Conservation (phyloP, 2,329 filamentous ascomycete species). For the Colletotrichum chlorophyti region DNA sequence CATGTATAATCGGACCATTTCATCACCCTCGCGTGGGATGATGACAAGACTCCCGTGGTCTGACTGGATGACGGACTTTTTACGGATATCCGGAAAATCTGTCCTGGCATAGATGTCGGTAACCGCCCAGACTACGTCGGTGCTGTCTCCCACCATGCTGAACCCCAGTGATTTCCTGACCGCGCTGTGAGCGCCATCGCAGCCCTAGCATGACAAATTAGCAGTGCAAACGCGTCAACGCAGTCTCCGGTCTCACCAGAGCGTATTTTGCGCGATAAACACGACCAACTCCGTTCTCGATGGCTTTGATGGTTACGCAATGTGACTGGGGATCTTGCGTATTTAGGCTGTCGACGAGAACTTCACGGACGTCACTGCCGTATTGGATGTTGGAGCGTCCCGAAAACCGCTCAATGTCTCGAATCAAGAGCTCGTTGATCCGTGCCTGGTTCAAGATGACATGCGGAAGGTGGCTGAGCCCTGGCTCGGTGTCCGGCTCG, state of each 20-base stretch:
- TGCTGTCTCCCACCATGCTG: slow-evolving; percentile 66
- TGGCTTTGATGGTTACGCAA: slow-evolving; percentile 44
- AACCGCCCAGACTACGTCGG: slow-evolving; percentile 63
- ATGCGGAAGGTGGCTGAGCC: slow-evolving; percentile 60
- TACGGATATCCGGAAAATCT: slow-evolving; percentile 68
- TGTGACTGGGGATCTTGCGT: slow-evolving; percentile 45
- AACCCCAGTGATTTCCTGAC: slow-evolving; percentile 58
- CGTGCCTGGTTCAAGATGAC: slow-evolving; percentile 64
- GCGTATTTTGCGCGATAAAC: slow-evolving; percentile 17
- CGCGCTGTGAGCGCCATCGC: slow-evolving; percentile 58
- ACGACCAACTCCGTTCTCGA: slow-evolving; percentile 45
- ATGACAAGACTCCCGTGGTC: slow-evolving; percentile 65
- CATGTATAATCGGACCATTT: slow-evolving; percentile 71
- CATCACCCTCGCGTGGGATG: slow-evolving; percentile 68
- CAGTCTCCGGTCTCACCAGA: slow-evolving; percentile 1
- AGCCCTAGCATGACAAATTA: slow-evolving; percentile 30
- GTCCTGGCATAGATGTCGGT: slow-evolving; percentile 63
- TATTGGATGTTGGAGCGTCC: slow-evolving; percentile 58
- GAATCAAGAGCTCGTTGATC: slow-evolving; percentile 57
- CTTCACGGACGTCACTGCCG: slow-evolving; percentile 54
- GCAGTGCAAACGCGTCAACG: too few relatives aligned
- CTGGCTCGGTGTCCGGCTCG: slow-evolving; percentile 60
- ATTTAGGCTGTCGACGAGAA: slow-evolving; percentile 53
- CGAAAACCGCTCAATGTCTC: slow-evolving; percentile 51
- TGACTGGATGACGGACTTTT: slow-evolving; percentile 61